Conservation (phyloP, 306 rosid genomes). For the Begonia masoniana region DNA sequence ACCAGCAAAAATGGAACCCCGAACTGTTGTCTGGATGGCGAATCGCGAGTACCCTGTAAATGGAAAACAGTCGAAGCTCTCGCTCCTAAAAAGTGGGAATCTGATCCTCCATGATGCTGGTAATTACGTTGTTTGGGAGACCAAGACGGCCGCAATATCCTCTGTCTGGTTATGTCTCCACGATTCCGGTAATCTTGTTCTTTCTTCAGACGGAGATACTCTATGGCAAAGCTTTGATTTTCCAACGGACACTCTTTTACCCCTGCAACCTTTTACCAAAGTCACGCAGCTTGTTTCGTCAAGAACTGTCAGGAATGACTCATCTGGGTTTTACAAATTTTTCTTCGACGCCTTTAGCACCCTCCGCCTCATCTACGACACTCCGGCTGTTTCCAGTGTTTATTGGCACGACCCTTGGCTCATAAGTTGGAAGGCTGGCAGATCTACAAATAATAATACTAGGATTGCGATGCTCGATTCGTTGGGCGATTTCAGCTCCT, state of each 20-base stretch:
- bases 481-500: constrained; percentile 32
- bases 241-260: constrained; percentile 37
- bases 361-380: constrained; percentile 39
- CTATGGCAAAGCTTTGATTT: constrained; percentile 35
- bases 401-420: constrained; percentile 49
- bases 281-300: constrained; percentile 11
- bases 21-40: constrained; percentile 11
- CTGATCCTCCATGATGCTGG: constrained; percentile 11
- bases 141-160: constrained; percentile 3
- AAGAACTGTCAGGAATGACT: constrained; percentile 29
- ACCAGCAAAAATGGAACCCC: neutral
- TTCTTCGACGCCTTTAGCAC: constrained; percentile 31
- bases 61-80: constrained; percentile 4
- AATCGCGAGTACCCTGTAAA: constrained; percentile 14
- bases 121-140: constrained; percentile 10
- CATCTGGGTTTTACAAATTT: constrained; percentile 36
- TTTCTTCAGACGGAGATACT: constrained; percentile 1
- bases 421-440: constrained; percentile 14
- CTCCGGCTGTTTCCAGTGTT: constrained; percentile 29
- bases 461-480: constrained; percentile 29
- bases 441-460: constrained; percentile 30
- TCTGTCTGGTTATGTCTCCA: constrained; percentile 7
- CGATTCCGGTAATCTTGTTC: constrained; percentile 29
- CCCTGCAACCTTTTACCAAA: constrained; percentile 19
- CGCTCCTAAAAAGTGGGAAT: constrained; percentile 4